These are phyloP conservation scores for Fusarium scirpi DNA, from an alignment of 2,329 filamentous ascomycete genomes.

Conservation along the genomic window DNA sequence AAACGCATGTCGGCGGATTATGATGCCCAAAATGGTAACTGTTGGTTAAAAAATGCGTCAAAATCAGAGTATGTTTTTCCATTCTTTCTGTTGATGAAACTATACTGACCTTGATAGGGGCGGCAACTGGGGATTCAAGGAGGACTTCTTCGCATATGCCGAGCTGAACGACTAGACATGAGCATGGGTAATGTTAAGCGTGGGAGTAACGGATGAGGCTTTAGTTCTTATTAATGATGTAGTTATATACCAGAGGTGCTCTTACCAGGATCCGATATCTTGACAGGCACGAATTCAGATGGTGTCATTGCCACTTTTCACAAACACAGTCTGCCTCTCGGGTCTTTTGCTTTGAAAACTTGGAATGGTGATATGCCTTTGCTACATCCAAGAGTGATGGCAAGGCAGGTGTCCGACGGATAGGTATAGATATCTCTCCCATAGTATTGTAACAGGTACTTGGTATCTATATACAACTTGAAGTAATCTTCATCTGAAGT, in stretches of 20 bases:
- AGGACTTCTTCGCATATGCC: constrained; percentile 21
- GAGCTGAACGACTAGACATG: constrained; percentile 7
- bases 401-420: too few species aligned
- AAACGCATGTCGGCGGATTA: constrained; percentile 10
- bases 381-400: too few species aligned
- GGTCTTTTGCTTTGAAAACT: too few species aligned
- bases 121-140: constrained; percentile 17
- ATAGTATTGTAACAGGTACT: too few species aligned
- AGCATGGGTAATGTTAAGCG: too few species aligned
- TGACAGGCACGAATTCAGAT: neutral
- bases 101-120: constrained; percentile 7
- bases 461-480: too few species aligned
- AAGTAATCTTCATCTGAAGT: too few species aligned
- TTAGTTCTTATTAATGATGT: neutral
- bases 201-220: neutral
- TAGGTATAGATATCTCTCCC: too few species aligned
- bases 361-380: too few species aligned
- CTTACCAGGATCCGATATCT: neutral
- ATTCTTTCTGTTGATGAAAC: rapidly evolving
- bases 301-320: neutral
- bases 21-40: constrained; percentile 5
- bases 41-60: constrained; percentile 22
- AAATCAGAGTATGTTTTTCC: neutral
- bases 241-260: constrained; percentile 7
- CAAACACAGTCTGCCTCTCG: neutral